Evolutionary conservation across 306 rosid genomes (phyloP), one percentile per base, ranked within the genome.

Genomic region (Senna tora): DNA sequence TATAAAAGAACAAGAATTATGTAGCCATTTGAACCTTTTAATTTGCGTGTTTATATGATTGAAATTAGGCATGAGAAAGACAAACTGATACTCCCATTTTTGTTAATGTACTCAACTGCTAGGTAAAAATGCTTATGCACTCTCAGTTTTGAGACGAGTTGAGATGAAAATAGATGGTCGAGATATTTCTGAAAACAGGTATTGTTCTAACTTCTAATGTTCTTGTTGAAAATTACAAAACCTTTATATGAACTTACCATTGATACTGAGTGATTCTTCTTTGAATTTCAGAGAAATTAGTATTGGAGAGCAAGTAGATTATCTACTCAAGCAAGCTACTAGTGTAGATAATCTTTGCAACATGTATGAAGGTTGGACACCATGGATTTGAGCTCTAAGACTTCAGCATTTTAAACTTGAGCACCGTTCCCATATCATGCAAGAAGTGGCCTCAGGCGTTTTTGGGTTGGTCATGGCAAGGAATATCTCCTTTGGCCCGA

Each of bases 351-450:
- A 87, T 75, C 97, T 93, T 38, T 93, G 98, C 82, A 90, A 87
- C 88, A 93, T 93, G 98, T 93, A 93, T 59, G 98, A 93, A 86
- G 98, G 98, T 75, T 93, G 98, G 98, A 93, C 98, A 43, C 97
- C 97, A 60, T 93, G 98, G 98, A 93, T 93, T 81, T 93, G 90
- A 93, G 79, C 51, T 62, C 46, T 75, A 79, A 62, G 78, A 65
- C 72, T 49, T 19, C 38, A 63, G 69, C 71, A 65, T 82, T 58
- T 63, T 51, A 41, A 51, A 55, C 58, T 33, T 49, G 30, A 62
- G 77, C 49, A 43, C 43, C 71, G 36, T 73, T 63, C 76, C 53
- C 69, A 36, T 58, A 50, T 75, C 41, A 69, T 42, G 36, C 72
- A 67, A 77, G 59, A 71, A 38, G 22, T 74, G 30, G 38, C 71